Base-by-base conservation (phyloP, 805 yeast genomes). In the Diddensiella santjacobensis region DNA sequence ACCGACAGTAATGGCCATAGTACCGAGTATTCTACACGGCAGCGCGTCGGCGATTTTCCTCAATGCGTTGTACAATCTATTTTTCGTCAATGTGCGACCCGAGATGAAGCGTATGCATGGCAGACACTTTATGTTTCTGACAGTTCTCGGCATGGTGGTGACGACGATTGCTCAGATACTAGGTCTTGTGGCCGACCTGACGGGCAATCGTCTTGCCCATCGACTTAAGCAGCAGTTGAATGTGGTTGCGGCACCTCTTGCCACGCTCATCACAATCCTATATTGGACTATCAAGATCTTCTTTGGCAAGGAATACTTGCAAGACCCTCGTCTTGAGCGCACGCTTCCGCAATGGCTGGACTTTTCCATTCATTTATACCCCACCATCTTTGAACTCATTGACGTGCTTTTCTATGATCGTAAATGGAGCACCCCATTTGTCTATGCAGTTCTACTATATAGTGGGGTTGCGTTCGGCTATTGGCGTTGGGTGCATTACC, bases 41-140 rank as follows among this genome's bases (percentile, higher is more conserved):
- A 15, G 20, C 22, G 44, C 44, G 10, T 4, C 40, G 2, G 24
- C 41, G 5, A 33, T 39, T 10, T 46, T 38, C 22, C 10, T 30
- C 4, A 26, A 33, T 26, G 49, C 49, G 4, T 22, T 46, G 23
- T n/a, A 11, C 8, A 13, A 23, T 4, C 19, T 46, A 17, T 22
- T 46, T 22, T 36, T 52, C 11, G 51, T 53, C 31, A 48, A 35
- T 8, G 20, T 8, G 20, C 6, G 8, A 17, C 38, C 38, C 15
- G 20, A 6, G 8, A 8, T 35, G 8, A 17, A 13, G 38, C 26
- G 42, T 20, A 33, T 42, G 17, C 58, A 53, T 44, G 68, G 69
- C 26, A 62, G 79, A 69, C 55, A 75, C 51, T 45, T 55, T 50
- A 59, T 58, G 51, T 44, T 67, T 64, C 58, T 66, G 44, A 66